Percentiles rank a stretch among this genome's conserved stretches.
These are phyloP conservation scores for Lichtheimia hyalospora DNA, from an alignment of 371 early-diverging fungal genomes.

Conservation along the genomic window DNA sequence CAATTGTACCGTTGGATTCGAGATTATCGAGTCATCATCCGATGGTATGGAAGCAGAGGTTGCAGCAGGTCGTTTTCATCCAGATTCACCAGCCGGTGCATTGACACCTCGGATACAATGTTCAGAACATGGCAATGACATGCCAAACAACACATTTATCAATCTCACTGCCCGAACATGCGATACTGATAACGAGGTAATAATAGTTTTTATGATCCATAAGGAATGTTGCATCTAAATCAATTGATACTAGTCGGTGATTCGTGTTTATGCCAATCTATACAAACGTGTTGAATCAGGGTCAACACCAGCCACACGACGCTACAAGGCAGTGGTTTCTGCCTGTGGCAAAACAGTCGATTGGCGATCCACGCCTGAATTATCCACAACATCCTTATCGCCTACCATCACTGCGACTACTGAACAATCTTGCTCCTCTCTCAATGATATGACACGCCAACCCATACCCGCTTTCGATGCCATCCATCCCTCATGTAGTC, in stretches of 20 bases:
- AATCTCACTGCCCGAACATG: too few relatives aligned
- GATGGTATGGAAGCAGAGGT: not conserved
- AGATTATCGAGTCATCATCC: constrained; percentile 14
- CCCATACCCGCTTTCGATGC: not conserved
- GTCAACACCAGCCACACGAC: constrained; percentile 42
- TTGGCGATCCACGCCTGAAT: not conserved
- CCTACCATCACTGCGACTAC: not conserved
- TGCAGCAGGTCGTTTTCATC: constrained; percentile 19
- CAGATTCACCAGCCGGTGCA: constrained; percentile 31
- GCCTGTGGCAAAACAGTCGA: not conserved
- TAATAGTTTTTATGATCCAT: not conserved
- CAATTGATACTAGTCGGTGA: constrained; percentile 23
- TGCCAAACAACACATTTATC: not conserved
- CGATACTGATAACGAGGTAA: not conserved
- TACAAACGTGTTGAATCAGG: constrained; percentile 30
- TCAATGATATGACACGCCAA: not conserved
- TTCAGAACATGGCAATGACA: constrained; percentile 35
- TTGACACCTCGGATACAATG: constrained; percentile 60
- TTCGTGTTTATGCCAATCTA: constrained; percentile 21
- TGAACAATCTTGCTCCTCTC: not conserved
- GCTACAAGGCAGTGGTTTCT: constrained; percentile 7
- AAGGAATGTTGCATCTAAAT: not conserved
- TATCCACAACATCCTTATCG: constrained; percentile 6
- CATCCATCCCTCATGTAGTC: constrained; percentile 18
- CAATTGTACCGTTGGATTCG: constrained; percentile 45